Percentiles rank a stretch among this genome's conserved stretches.
phyloP scores from a whole-genome alignment of 495 filamentous ascomycete genomes.

The Neurospora sp. region DNA sequence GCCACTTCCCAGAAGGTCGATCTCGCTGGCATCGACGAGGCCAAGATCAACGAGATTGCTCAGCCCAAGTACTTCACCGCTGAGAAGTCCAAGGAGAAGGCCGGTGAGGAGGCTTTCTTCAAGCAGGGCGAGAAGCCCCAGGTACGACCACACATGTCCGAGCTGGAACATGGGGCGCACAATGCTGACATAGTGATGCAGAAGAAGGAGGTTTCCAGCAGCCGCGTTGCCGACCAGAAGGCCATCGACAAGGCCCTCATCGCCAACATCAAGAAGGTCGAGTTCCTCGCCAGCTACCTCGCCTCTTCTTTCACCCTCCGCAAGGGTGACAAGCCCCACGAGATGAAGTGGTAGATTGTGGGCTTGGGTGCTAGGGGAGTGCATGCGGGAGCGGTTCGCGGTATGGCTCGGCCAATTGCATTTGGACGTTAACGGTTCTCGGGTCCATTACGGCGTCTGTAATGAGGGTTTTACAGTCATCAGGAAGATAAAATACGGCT shows the following conservation, averaged over 20 bases:
- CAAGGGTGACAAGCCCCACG: conserved; percentile 96
- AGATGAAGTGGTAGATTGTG: conserved; percentile 75
- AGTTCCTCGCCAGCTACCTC: conserved; percentile 80
- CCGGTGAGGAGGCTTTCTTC: conserved; percentile 94
- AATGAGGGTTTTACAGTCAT: conserved; percentile 48
- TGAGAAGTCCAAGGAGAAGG: conserved; percentile 86
- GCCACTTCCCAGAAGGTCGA: conserved; percentile 88
- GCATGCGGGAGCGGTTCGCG: conserved; percentile 34
- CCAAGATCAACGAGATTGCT: conserved; percentile 75
- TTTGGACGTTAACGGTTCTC: conserved; percentile 46
- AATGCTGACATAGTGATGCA: conserved; percentile 37
- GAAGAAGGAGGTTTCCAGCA: conserved; percentile 91
- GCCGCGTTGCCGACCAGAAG: conserved; percentile 94
- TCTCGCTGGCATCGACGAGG: conserved; percentile 68
- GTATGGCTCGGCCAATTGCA: conserved; percentile 46
- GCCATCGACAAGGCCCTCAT: conserved; percentile 88
- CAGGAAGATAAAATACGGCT: conserved; percentile 30
- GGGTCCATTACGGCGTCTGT: conserved; percentile 49
- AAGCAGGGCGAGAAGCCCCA: conserved; percentile 93
- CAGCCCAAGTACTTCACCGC: conserved; percentile 85
- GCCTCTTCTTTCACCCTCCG: conserved; percentile 87
- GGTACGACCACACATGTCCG: conserved; percentile 48
- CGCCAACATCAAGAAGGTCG: conserved; percentile 90
- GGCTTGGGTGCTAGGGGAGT: conserved; percentile 18
- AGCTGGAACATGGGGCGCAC: neutral